Conservation (phyloP, 2,329 filamentous ascomycete species). For the Aspergillus uvarum region DNA sequence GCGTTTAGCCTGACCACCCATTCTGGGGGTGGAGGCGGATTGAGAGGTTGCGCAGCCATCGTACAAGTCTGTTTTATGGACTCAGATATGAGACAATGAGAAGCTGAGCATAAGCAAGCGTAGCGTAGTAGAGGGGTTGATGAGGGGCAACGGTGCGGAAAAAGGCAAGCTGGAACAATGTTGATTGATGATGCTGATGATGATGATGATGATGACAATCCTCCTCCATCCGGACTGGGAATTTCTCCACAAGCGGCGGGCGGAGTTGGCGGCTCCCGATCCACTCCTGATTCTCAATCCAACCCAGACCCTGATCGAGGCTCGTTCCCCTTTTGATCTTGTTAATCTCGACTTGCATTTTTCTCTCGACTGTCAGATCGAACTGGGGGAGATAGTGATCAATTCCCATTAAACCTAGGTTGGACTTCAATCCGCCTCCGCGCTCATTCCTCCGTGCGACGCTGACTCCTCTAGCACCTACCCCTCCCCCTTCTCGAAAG, state of each 20-base stretch:
- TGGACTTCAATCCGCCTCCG: neutral
- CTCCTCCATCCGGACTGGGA: conserved; percentile 5
- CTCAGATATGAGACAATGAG: neutral
- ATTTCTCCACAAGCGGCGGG: conserved; percentile 30
- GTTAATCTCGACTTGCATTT: conserved; percentile 1
- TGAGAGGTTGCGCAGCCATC: conserved; percentile 27
- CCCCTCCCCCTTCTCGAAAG: conserved; percentile 11
- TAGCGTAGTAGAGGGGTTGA: neutral
- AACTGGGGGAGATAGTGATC: conserved; percentile 1
- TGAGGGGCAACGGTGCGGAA: conserved; percentile 20
- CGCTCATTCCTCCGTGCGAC: conserved; percentile 4
- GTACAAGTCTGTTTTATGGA: neutral
- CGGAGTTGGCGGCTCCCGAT: conserved; percentile 25
- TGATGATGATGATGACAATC: neutral
- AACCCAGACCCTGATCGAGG: conserved; percentile 2
- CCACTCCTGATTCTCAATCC: conserved; percentile 24
- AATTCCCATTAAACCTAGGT: conserved; percentile 5
- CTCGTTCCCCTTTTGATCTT: conserved; percentile 8
- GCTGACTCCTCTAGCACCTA: conserved; percentile 10
- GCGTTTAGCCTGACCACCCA: conserved; percentile 82
- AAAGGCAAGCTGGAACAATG: conserved; percentile 11
- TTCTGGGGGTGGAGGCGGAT: conserved; percentile 59
- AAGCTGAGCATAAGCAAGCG: neutral
- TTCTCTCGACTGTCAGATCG: neutral
- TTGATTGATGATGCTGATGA: neutral